A percentile compares a stretch with the other conserved stretches of the same genome.
phyloP scores from a whole-genome alignment of 306 rosid species.

The Datisca glomerata region DNA sequence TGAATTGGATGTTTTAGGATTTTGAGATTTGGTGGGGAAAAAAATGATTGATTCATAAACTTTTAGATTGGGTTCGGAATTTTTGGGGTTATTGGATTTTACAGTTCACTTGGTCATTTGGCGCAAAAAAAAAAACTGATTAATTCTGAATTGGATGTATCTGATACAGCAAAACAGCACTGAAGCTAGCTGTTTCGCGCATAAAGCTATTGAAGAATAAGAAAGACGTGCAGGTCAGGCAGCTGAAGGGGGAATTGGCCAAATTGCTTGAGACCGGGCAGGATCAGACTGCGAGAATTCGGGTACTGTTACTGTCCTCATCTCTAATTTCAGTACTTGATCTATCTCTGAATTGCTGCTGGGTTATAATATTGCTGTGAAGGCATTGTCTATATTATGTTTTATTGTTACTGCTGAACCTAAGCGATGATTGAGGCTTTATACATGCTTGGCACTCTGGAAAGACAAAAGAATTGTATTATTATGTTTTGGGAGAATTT shows the following conservation, averaged over 20 bases:
- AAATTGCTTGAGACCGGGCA: constrained; percentile 74
- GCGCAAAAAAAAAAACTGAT: background rate
- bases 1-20: background rate
- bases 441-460: no score
- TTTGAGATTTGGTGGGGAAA: no score
- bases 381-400: no score
- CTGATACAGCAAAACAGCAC: constrained; percentile 67
- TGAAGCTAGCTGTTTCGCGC: constrained; percentile 76
- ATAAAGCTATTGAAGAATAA: constrained; percentile 80
- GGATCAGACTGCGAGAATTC: constrained; percentile 58
- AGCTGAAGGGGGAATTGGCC: constrained; percentile 68
- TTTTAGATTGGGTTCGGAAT: no score
- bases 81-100: background rate
- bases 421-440: no score
- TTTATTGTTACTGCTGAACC: no score
- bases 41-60: no score
- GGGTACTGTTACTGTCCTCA: constrained; percentile 5
- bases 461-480: no score
- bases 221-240: constrained; percentile 62
- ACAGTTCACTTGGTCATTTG: constrained; percentile 13
- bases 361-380: no score
- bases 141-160: constrained; percentile 7
- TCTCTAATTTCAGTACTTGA: background rate
- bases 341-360: background rate
- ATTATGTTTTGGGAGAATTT: no score